phyloP scores from a whole-genome alignment of 345 rosid species.

The Acer campestre region DNA sequence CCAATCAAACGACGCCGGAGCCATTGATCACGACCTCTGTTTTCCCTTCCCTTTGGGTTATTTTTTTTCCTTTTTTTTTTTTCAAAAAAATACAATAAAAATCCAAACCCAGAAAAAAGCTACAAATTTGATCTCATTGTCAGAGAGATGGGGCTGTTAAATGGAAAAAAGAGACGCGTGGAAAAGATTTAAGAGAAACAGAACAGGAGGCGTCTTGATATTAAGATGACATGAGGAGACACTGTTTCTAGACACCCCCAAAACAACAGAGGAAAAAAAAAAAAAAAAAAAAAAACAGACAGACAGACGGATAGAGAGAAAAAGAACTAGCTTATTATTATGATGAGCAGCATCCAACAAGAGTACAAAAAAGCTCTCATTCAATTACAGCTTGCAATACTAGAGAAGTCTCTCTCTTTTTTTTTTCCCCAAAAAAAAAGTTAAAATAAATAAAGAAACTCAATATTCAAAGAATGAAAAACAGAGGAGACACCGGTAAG shows the following conservation, averaged over 20 bases:
- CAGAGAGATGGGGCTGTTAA: constrained; percentile 13
- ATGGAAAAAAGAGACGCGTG: constrained; percentile 44
- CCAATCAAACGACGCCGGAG: constrained; percentile 72
- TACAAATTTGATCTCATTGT: constrained; percentile 50
- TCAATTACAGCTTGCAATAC: constrained; percentile 53
- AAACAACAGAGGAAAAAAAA: neutral
- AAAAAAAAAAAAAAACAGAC: too few species aligned
- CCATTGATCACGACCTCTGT: constrained; percentile 45
- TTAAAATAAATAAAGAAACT: neutral
- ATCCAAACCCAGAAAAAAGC: constrained; percentile 8
- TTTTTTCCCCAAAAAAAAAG: neutral
- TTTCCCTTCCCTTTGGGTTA: neutral
- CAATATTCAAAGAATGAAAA: constrained; percentile 8
- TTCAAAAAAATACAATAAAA: neutral
- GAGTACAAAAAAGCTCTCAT: constrained; percentile 23
- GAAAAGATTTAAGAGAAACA: neutral
- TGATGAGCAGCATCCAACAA: neutral
- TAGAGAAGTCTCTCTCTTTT: neutral
- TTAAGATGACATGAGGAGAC: constrained; percentile 31
- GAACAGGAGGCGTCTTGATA: constrained; percentile 31
- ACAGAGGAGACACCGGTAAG: neutral
- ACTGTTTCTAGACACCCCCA: neutral
- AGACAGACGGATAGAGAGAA: neutral
- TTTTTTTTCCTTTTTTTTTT: neutral
- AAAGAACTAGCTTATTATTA: neutral